phyloP scores from a whole-genome alignment of 768 basidiomycete genomes.

The Lentinula aciculospora region DNA sequence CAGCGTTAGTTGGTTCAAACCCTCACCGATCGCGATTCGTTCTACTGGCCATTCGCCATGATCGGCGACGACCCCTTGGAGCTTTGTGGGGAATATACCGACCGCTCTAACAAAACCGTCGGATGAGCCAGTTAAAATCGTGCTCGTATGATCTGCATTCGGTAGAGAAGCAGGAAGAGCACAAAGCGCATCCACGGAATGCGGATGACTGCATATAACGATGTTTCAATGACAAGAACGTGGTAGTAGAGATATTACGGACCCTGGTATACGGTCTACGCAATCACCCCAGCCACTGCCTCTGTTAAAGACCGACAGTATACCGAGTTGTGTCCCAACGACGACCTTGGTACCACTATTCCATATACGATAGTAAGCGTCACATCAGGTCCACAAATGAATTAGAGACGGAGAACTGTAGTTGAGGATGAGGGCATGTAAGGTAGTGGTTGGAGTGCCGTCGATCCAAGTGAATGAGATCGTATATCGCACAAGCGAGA shows the following conservation, averaged over 20 bases:
- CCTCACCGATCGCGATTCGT: slow-evolving; percentile 61
- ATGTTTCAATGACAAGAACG: background rate
- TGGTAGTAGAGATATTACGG: background rate
- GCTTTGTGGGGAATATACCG: slow-evolving; percentile 81
- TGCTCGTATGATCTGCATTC: slow-evolving; percentile 55
- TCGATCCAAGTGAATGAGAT: too few relatives aligned
- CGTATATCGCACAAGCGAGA: background rate
- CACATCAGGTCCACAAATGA: background rate
- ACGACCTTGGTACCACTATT: slow-evolving; percentile 71
- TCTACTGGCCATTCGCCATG: slow-evolving; percentile 93
- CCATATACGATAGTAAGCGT: slow-evolving; percentile 1
- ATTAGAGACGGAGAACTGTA: background rate
- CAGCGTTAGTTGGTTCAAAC: slow-evolving; percentile 25
- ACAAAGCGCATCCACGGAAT: slow-evolving; percentile 86
- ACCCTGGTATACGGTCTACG: slow-evolving; percentile 88
- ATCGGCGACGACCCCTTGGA: slow-evolving; percentile 85
- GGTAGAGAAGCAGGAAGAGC: slow-evolving; percentile 58
- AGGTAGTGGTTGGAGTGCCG: too few relatives aligned
- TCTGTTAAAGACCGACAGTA: slow-evolving; percentile 86
- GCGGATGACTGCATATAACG: slow-evolving; percentile 63
- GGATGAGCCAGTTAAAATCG: slow-evolving; percentile 85
- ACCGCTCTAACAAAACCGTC: slow-evolving; percentile 88
- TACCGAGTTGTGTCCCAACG: slow-evolving; percentile 86
- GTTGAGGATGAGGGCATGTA: background rate
- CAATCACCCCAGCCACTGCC: slow-evolving; percentile 88